These are phyloP conservation scores for Kodamaea kakaduensis DNA, from an alignment of 805 yeast species.

Conservation along the genomic window DNA sequence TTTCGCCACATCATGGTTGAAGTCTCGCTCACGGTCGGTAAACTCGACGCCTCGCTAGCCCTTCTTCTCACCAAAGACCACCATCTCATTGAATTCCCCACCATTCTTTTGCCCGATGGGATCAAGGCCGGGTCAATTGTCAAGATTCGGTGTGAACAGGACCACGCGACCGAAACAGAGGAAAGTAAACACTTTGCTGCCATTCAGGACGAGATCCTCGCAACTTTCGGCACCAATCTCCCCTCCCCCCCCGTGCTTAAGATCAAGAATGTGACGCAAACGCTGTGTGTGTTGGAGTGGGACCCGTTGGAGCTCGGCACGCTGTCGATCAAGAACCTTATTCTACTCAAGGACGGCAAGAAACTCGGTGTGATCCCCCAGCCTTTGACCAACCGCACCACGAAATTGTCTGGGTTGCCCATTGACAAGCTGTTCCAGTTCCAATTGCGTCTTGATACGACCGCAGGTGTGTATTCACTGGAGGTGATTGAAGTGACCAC, in stretches of 20 bases:
- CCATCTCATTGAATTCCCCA: conserved; percentile 95
- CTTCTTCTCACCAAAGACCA: conserved; percentile 85
- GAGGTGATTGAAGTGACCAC: conserved; percentile 69
- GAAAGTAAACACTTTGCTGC: conserved; percentile 56
- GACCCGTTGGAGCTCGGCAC: conserved; percentile 81
- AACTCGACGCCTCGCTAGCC: conserved; percentile 92
- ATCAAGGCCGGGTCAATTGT: conserved; percentile 91
- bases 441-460: conserved; percentile 75
- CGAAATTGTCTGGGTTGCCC: conserved; percentile 88
- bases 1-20: conserved; percentile 55
- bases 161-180: conserved; percentile 56
- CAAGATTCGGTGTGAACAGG: conserved; percentile 78
- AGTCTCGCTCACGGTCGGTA: conserved; percentile 91
- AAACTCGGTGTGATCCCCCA: conserved; percentile 81
- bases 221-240: conserved; percentile 64
- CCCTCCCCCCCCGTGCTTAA: conserved; percentile 71
- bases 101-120: conserved; percentile 83
- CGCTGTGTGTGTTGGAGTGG: conserved; percentile 94
- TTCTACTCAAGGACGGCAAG: conserved; percentile 68
- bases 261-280: conserved; percentile 81
- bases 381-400: conserved; percentile 71
- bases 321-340: conserved; percentile 69
- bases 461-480: conserved; percentile 82
- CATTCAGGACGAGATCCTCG: conserved; percentile 70
- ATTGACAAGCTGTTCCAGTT: conserved; percentile 79